These are phyloP conservation scores for Collybiopsis luxurians DNA, from an alignment of 768 basidiomycete genomes.

Conservation along the genomic window DNA sequence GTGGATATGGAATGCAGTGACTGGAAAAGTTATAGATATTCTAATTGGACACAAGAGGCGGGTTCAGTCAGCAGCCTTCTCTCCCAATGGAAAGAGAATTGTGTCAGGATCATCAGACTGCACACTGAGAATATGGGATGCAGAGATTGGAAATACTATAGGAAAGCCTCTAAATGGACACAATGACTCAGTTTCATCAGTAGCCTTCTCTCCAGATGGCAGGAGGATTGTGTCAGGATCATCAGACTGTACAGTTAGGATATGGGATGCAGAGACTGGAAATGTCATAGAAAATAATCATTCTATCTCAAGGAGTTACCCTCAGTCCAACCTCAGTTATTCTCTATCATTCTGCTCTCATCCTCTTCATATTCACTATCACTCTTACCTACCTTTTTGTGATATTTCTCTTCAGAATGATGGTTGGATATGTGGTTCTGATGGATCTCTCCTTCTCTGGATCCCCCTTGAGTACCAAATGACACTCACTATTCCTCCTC, in stretches of 20 bases:
- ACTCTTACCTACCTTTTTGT: too few species aligned
- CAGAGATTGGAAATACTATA: neutral
- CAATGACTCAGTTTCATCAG: neutral
- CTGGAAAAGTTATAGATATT: too few species aligned
- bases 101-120: neutral
- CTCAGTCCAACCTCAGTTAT: neutral
- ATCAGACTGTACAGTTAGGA: neutral
- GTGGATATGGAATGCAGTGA: too few species aligned
- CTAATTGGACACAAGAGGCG: too few species aligned
- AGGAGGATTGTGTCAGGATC: neutral
- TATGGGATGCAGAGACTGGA: neutral
- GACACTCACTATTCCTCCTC: neutral
- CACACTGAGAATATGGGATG: neutral
- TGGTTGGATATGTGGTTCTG: neutral
- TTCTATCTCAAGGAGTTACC: too few species aligned
- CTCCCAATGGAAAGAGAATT: neutral
- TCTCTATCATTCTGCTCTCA: too few species aligned
- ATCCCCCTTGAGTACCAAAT: too few species aligned
- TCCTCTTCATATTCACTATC: too few species aligned
- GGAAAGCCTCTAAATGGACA: neutral
- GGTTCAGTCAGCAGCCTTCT: too few species aligned
- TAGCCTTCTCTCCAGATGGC: neutral
- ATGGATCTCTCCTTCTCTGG: neutral
- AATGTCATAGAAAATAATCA: neutral
- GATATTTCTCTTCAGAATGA: neutral